Conservation (phyloP, 352 stramenopile species). For the Pythium folliculosum region DNA sequence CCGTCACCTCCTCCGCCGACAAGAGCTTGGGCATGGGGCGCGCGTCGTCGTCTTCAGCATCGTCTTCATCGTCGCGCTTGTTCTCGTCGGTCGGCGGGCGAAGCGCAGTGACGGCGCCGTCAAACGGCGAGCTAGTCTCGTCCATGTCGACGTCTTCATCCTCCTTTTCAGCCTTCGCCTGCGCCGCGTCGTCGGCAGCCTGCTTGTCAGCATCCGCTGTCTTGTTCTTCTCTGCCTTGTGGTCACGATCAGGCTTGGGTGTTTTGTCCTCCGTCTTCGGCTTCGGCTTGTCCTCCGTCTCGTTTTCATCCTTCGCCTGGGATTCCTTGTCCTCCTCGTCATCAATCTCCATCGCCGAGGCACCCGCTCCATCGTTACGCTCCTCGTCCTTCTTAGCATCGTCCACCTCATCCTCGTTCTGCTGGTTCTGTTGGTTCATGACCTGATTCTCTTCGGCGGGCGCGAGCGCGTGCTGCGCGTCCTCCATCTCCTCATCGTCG, state of each 20-base stretch:
- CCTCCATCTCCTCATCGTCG: conserved; percentile 44
- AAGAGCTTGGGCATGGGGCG: conserved; percentile 45
- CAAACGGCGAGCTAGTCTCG: conserved; percentile 10
- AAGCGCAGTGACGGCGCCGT: conserved; percentile 6
- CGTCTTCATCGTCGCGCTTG: conserved; percentile 19
- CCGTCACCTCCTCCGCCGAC: conserved; percentile 66
- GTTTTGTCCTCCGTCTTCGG: conserved; percentile 23
- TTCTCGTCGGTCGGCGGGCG: conserved; percentile 8
- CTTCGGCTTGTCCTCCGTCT: conserved; percentile 27
- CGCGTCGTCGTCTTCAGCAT: conserved; percentile 37
- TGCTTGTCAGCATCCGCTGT: conserved; percentile 16
- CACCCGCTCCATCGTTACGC: conserved; percentile 37
- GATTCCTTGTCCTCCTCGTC: conserved; percentile 47
- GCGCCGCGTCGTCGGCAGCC: conserved; percentile 8
- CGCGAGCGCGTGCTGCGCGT: conserved; percentile 42
- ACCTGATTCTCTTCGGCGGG: conserved; percentile 45
- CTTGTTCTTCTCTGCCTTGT: conserved; percentile 26
- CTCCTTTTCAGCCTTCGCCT: conserved; percentile 12
- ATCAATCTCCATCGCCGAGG: conserved; percentile 66
- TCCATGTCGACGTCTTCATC: conserved; percentile 33
- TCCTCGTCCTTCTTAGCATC: conserved; percentile 49
- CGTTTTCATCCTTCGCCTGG: conserved; percentile 16
- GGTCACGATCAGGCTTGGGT: conserved; percentile 18
- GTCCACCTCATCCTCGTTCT: conserved; percentile 43
- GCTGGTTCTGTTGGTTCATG: conserved; percentile 36